These are phyloP conservation scores for Phoma sp. DNA, from an alignment of 2,329 filamentous ascomycete species.

Conservation along the genomic window DNA sequence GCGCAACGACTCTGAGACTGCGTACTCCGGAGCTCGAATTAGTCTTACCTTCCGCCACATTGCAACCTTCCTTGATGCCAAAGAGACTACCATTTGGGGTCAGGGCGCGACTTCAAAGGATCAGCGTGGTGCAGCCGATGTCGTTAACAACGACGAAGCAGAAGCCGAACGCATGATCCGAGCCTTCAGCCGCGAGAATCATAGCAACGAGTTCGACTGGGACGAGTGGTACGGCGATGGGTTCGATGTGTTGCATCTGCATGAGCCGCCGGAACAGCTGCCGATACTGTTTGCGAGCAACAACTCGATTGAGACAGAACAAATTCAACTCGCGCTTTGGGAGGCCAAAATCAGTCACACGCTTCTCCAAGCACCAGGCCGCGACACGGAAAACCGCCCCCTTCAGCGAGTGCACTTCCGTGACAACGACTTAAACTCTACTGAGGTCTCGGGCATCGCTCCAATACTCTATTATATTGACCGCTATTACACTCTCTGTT, in stretches of 20 bases:
- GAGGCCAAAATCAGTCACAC: slow-evolving; percentile 32
- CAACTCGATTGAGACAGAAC: slow-evolving; percentile 37
- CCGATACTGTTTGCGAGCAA: slow-evolving; percentile 50
- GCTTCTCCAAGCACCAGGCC: slow-evolving; percentile 23
- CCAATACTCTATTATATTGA: slow-evolving; percentile 46
- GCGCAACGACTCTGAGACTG: slow-evolving; percentile 73
- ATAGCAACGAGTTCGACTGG: slow-evolving; percentile 74
- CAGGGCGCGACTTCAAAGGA: slow-evolving; percentile 81
- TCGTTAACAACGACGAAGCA: slow-evolving; percentile 72
- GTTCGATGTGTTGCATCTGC: slow-evolving; percentile 78
- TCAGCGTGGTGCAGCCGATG: slow-evolving; percentile 62
- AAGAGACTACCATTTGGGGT: slow-evolving; percentile 80
- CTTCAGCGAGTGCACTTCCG: slow-evolving; percentile 38
- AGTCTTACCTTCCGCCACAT: slow-evolving; percentile 91
- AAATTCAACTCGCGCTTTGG: slow-evolving; percentile 42
- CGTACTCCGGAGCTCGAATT: slow-evolving; percentile 78
- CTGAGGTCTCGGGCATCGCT: slow-evolving; percentile 33
- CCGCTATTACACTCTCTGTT: slow-evolving; percentile 34
- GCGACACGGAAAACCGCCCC: slow-evolving; percentile 22
- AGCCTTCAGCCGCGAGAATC: slow-evolving; percentile 88
- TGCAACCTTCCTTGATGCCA: slow-evolving; percentile 77
- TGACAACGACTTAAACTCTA: slow-evolving; percentile 44
- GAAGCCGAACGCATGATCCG: slow-evolving; percentile 73
- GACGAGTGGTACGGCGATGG: slow-evolving; percentile 75
- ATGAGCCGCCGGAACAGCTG: slow-evolving; percentile 34